Percentiles rank a stretch among this genome's conserved stretches.
Evolutionary conservation across 768 basidiomycete species (phyloP).

Genomic region (Lactarius akahatsu): DNA sequence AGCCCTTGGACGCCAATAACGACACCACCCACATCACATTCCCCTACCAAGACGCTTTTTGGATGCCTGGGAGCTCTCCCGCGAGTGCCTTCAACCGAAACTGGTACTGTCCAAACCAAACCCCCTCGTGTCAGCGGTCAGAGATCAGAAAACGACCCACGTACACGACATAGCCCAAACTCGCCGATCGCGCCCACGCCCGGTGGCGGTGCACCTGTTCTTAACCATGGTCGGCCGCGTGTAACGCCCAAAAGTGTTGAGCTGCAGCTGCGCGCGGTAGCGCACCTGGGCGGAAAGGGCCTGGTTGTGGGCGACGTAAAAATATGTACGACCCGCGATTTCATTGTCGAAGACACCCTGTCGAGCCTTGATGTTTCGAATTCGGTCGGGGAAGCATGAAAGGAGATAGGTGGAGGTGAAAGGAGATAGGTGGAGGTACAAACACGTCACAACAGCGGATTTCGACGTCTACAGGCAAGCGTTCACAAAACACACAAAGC

Average conservation of each 20-base stretch:
- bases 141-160: background rate
- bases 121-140: background rate
- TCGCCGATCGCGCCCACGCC: constrained; percentile 86
- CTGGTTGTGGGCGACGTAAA: constrained; percentile 91
- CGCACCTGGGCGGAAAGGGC: constrained; percentile 84
- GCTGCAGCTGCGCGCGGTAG: constrained; percentile 89
- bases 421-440: background rate
- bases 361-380: constrained; percentile 58
- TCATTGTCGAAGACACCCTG: constrained; percentile 67
- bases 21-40: background rate
- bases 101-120: constrained; percentile 59
- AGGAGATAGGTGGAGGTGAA: no score
- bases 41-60: constrained; percentile 86
- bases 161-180: constrained; percentile 81
- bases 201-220: constrained; percentile 84
- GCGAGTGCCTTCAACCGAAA: constrained; percentile 76
- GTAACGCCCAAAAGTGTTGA: constrained; percentile 82
- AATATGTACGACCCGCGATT: constrained; percentile 82
- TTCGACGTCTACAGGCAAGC: background rate
- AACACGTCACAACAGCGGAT: constrained; percentile 14
- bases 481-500: no score
- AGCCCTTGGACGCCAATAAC: background rate
- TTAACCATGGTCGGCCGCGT: constrained; percentile 86
- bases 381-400: constrained; percentile 36
- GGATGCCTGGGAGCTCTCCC: constrained; percentile 65